Conservation (phyloP, 1,139 yeast species). For the Taphrina sp. region DNA sequence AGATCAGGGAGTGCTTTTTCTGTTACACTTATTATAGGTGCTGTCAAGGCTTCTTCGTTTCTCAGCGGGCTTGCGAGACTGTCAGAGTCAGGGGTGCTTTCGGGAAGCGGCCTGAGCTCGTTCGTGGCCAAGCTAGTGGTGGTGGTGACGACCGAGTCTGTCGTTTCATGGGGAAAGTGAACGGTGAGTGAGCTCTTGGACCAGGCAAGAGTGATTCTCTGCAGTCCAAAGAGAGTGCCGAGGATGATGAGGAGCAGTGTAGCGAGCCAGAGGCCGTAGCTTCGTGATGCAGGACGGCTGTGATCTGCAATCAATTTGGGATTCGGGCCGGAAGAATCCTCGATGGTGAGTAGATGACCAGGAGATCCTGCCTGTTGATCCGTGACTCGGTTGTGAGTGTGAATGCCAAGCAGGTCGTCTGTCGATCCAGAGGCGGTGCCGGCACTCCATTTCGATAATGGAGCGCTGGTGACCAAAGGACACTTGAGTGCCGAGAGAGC, state of each 20-base stretch:
- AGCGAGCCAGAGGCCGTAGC: neutral
- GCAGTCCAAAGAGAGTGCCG: neutral
- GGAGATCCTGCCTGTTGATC: conserved; percentile 15
- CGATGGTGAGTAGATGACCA: conserved; percentile 28
- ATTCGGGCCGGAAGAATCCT: conserved; percentile 5
- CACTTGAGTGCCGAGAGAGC: conserved; percentile 76
- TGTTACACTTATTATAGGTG: neutral
- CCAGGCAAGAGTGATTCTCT: conserved; percentile 6
- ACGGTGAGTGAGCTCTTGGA: conserved; percentile 2
- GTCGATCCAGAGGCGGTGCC: conserved; percentile 28
- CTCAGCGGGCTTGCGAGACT: too few relatives aligned
- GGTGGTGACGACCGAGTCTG: too few relatives aligned
- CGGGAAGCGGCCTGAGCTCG: neutral
- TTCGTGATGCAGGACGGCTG: neutral
- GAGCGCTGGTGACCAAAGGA: conserved; percentile 80
- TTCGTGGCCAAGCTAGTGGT: neutral
- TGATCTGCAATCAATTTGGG: conserved; percentile 6
- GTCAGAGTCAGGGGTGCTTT: neutral
- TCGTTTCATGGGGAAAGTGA: too few relatives aligned
- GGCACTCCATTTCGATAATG: conserved; percentile 48
- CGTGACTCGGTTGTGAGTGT: conserved; percentile 22
- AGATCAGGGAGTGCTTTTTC: conserved; percentile 3
- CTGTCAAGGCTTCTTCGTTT: neutral
- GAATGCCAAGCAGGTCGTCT: conserved; percentile 27
- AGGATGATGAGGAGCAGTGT: neutral